Evolutionary conservation across 768 basidiomycete genomes (phyloP), one percentile per base, ranked within the genome.

Genomic region (Sarcodon aspratus): DNA sequence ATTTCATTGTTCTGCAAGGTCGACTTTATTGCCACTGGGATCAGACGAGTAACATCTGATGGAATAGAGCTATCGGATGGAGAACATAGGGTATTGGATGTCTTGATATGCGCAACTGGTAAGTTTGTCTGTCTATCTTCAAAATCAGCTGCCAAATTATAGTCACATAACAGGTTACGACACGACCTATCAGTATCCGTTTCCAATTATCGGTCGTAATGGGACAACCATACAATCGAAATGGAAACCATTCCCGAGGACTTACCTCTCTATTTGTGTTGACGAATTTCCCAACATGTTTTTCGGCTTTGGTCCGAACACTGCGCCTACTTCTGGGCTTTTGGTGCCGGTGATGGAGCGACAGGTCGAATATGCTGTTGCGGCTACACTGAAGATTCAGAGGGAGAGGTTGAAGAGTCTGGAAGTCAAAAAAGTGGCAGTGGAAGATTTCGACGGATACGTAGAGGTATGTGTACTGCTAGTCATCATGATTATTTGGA

Each of bases 211-310:
- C 47, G 79, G 79, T 7, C 73, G 76, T 10, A 62, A 69, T 17
- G 79, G 80, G 2, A 54, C 70, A 8, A 67, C 73, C 46, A 62
- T 85, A 6, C 69, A 70, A 47, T 69, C 75, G n/a, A 71, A 71
- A 48, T 79, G 75, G 60, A 66, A 60, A 1, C 76, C 79, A 3
- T 68, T 76, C 54, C 78, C 81, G 2, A 60, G 61, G 9, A 73
- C 77, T 4, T 85, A 85, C 60, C 67, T 85, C 6, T 69, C 75
- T 7, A 57, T 82, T 33, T 71, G 74, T 17, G 70, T 77, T 15
- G 75, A 80, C 44, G 78, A 75, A 7, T 82, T 83, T 61, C 21
- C 82, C 83, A 15, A 84, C 81, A 61, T 76, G 73, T 71, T 82
- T 82, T 66, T 72, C 48, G 57, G 64, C 15, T 55, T 75, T 9